Evolutionary conservation across 2,329 filamentous ascomycete genomes (phyloP), one percentile per base, ranked within the genome.

Genomic region (Aspergillus puulaauensis): DNA sequence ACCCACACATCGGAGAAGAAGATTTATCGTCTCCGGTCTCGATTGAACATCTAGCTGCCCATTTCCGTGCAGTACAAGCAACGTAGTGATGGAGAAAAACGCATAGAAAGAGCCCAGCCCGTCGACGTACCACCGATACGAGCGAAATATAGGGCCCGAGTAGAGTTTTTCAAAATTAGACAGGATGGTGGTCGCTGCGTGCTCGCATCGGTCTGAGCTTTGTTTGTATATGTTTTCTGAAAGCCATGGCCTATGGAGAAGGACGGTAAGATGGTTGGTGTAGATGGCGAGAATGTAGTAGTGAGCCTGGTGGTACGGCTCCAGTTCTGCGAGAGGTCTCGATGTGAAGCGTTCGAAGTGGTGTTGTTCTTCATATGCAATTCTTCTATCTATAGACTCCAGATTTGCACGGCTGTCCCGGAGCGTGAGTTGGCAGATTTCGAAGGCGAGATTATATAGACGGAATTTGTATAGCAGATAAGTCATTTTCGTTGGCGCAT

Each of bases 391-490:
- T 40, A 59, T 49, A 45, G 52, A 60, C 56, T 39, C 54, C 58
- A 35, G 17, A 40, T 41, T 52, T 44, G 59, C 52, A 39, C 39
- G 61, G 11, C 60, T 62, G 40, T 31, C 47, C 9, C 44, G 19
- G 7, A 19, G 58, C 5, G 61, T 59, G 33, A 58, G 50, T 4
- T 59, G 46, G 52, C 67, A 69, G 43, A 71, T 64, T 6, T 60
- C 63, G 11, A 61, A 60, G 4, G 67, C 66, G 40, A 71, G 55
- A 15, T 64, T 51, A 54, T 71, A 70, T 3, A 70, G 56, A 15
- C 64, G 64, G 51, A 70, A 70, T 44, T 69, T 70, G 48, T 65
- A 64, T 1, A 70, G 64, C 3, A 71, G 60, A 52, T 70, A 71
- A 1, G 67, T 61, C 68, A 71, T 71, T 57, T 71, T 64, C 12